phyloP scores from a whole-genome alignment of 1,139 yeast genomes.

The Geotrichum bryndzae region DNA sequence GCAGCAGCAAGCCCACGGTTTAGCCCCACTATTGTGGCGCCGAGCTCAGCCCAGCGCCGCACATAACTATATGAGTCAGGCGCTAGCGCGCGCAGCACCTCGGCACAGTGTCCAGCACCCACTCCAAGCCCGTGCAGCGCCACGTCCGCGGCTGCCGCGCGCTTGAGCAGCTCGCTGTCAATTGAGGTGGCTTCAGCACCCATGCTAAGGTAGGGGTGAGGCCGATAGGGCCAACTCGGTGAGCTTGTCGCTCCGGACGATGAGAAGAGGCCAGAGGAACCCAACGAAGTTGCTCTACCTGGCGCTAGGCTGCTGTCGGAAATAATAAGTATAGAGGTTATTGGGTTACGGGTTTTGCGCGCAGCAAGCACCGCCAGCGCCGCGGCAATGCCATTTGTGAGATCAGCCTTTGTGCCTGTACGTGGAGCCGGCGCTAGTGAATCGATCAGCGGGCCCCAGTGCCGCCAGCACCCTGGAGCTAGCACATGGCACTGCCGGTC shows the following conservation, averaged over 20 bases:
- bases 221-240: background rate
- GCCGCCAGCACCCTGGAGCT: conserved; percentile 13
- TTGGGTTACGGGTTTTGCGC: conserved; percentile 13
- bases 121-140: conserved; percentile 7
- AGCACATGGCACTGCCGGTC: background rate
- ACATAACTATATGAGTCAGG: conserved; percentile 2
- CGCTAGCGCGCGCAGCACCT: background rate
- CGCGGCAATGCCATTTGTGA: background rate
- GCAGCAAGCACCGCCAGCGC: conserved; percentile 1
- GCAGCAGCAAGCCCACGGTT: background rate
- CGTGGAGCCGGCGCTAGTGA: conserved; percentile 14
- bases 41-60: conserved; percentile 3
- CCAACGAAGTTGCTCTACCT: background rate
- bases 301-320: conserved; percentile 9
- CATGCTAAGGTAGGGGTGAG: background rate
- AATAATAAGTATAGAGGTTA: conserved; percentile 14
- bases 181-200: background rate
- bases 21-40: background rate
- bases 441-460: conserved; percentile 14
- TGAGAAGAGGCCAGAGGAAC: background rate
- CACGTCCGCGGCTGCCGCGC: background rate
- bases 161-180: background rate
- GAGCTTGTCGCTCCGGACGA: background rate
- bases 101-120: background rate
- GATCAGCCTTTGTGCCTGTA: background rate